These are phyloP conservation scores for Xenosphaeropsis pyriputrescens DNA, from an alignment of 2,329 filamentous ascomycete species.

Conservation along the genomic window DNA sequence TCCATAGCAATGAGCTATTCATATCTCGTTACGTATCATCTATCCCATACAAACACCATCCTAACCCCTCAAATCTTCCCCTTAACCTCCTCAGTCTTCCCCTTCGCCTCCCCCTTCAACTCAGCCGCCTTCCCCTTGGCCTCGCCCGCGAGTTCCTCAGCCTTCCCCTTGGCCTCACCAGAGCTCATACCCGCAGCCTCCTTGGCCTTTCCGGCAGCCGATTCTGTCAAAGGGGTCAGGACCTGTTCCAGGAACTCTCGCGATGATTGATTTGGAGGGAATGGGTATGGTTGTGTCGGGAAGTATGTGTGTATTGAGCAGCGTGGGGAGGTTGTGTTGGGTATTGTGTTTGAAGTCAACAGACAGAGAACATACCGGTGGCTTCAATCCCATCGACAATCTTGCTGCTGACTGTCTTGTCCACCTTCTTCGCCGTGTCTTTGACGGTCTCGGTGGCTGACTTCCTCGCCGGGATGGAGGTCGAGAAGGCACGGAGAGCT, in stretches of 20 bases:
- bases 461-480: constrained; percentile 28
- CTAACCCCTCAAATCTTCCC: not conserved
- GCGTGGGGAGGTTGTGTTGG: not conserved
- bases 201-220: not conserved
- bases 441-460: constrained; percentile 38
- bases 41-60: too few species aligned
- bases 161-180: not conserved
- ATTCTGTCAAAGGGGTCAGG: not conserved
- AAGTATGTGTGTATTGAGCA: not conserved
- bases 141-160: not conserved
- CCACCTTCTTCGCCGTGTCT: constrained; percentile 42
- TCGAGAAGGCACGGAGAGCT: constrained; percentile 32
- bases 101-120: not conserved
- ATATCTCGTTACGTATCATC: too few species aligned
- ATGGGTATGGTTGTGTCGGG: not conserved
- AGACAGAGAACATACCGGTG: constrained; percentile 32
- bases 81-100: not conserved
- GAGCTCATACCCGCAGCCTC: not conserved
- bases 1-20: too few species aligned
- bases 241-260: not conserved
- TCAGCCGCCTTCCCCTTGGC: constrained; percentile 1
- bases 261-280: not conserved
- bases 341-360: too few species aligned
- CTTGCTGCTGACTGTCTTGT: constrained; percentile 44
- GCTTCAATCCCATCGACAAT: constrained; percentile 45